Evolutionary conservation across 2,329 filamentous ascomycete species (phyloP).

Genomic region (Fusarium concolor): DNA sequence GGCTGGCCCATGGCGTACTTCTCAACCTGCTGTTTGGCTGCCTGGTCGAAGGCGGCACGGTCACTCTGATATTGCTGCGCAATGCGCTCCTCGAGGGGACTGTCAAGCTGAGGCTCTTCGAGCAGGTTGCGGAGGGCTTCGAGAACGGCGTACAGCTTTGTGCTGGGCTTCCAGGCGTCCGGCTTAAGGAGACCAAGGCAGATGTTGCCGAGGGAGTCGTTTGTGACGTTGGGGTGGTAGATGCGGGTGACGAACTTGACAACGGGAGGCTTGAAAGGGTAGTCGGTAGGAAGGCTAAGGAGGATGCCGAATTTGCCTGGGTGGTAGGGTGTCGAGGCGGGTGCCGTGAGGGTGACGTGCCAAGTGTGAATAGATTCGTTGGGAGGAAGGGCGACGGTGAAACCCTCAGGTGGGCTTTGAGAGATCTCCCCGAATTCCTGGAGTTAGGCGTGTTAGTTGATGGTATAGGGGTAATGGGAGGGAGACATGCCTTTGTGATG

Average conservation of each 20-base stretch:
- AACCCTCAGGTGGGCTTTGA: constrained; percentile 59
- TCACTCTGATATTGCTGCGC: constrained; percentile 84
- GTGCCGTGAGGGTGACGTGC: constrained; percentile 62
- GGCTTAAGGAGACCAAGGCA: constrained; percentile 85
- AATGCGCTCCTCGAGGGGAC: constrained; percentile 87
- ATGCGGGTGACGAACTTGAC: constrained; percentile 88
- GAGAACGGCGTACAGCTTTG: constrained; percentile 79
- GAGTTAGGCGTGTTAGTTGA: constrained; percentile 10
- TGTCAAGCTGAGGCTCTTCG: constrained; percentile 85
- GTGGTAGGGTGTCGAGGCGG: constrained; percentile 60
- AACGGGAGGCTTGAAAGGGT: constrained; percentile 89
- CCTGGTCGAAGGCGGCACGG: constrained; percentile 76
- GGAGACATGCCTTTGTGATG: constrained; percentile 56
- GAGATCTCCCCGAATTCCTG: constrained; percentile 68
- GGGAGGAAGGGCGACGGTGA: constrained; percentile 59
- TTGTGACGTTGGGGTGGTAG: constrained; percentile 95
- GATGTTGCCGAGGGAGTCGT: constrained; percentile 86
- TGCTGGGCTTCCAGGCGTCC: constrained; percentile 92
- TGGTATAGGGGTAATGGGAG: background rate
- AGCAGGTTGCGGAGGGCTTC: constrained; percentile 81
- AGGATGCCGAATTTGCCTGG: constrained; percentile 80
- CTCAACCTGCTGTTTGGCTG: constrained; percentile 77
- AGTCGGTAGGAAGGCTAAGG: constrained; percentile 79
- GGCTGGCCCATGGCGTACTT: constrained; percentile 71
- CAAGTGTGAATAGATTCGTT: constrained; percentile 64